Conservation (phyloP, 306 rosid genomes). For the Cucumis cinereus region DNA sequence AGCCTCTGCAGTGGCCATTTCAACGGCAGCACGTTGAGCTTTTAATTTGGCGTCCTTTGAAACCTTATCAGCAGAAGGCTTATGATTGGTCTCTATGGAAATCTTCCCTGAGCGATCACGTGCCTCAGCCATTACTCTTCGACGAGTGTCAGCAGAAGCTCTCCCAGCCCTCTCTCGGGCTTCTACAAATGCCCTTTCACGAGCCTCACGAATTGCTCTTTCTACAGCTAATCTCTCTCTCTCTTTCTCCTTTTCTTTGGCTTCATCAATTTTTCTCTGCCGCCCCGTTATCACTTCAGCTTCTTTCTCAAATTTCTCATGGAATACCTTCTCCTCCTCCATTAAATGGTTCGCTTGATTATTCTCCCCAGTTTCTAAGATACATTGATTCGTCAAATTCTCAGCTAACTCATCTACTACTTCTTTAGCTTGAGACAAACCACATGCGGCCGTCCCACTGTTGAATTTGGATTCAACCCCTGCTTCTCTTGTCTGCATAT, state of each 20-base stretch:
- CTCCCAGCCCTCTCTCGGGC: slow-evolving; percentile 71
- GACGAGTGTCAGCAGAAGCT: slow-evolving; percentile 60
- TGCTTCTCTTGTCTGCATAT: neutral
- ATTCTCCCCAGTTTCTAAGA: slow-evolving; percentile 11
- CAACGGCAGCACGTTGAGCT: slow-evolving; percentile 88
- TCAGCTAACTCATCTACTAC: neutral
- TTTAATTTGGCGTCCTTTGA: slow-evolving; percentile 71
- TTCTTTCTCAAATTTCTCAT: slow-evolving; percentile 21
- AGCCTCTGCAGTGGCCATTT: slow-evolving; percentile 84
- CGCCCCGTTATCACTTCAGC: slow-evolving; percentile 34
- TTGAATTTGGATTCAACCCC: neutral
- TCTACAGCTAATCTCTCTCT: slow-evolving; percentile 73
- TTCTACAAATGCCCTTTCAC: slow-evolving; percentile 86
- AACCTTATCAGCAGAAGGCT: slow-evolving; percentile 53
- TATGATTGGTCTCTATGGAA: slow-evolving; percentile 35
- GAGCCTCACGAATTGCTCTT: slow-evolving; percentile 83
- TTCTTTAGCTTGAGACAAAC: neutral
- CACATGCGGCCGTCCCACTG: neutral
- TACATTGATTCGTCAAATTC: neutral
- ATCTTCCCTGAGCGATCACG: slow-evolving; percentile 50
- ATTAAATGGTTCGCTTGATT: slow-evolving; percentile 5
- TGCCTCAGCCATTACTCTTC: slow-evolving; percentile 40
- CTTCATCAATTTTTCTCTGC: slow-evolving; percentile 42
- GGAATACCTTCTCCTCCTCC: slow-evolving; percentile 29
- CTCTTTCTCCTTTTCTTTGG: slow-evolving; percentile 53